A percentile compares a stretch with the other conserved stretches of the same genome.
Conservation (phyloP, 2,329 filamentous ascomycete species). For the Zymoseptoria crescenta region DNA sequence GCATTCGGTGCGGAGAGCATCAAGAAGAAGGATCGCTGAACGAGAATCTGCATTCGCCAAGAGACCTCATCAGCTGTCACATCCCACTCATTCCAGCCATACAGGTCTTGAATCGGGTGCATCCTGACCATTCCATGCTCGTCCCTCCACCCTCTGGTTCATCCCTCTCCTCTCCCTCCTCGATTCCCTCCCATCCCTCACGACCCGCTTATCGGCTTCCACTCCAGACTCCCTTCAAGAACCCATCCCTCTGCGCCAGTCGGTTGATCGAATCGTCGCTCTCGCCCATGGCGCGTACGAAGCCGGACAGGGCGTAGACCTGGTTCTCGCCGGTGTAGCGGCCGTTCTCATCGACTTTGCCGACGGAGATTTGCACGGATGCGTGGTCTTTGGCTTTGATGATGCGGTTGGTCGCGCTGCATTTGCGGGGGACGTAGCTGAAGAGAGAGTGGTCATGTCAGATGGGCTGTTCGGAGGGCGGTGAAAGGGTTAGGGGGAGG, state of each 20-base stretch:
- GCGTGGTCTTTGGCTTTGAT: conserved; percentile 99
- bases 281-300: conserved; percentile 97
- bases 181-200: conserved; percentile 6
- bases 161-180: conserved; percentile 4
- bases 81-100: neutral
- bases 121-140: neutral
- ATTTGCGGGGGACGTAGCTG: conserved; percentile 97
- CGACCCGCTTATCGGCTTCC: conserved; percentile 48
- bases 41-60: neutral
- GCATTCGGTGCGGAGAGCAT: too few species aligned
- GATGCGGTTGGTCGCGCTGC: conserved; percentile 98
- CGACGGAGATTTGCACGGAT: conserved; percentile 92
- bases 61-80: conserved; percentile 3
- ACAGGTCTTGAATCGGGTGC: neutral
- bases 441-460: conserved; percentile 26
- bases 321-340: conserved; percentile 96
- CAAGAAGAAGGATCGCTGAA: neutral
- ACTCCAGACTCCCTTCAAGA: conserved; percentile 96
- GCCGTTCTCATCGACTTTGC: conserved; percentile 98
- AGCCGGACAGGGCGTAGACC: conserved; percentile 93
- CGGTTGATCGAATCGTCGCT: conserved; percentile 94
- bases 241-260: conserved; percentile 88
- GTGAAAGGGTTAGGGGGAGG: neutral
- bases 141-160: neutral
- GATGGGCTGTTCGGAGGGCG: conserved; percentile 1